Conservation (phyloP, 768 basidiomycete species). For the Boletellus emodensis region DNA sequence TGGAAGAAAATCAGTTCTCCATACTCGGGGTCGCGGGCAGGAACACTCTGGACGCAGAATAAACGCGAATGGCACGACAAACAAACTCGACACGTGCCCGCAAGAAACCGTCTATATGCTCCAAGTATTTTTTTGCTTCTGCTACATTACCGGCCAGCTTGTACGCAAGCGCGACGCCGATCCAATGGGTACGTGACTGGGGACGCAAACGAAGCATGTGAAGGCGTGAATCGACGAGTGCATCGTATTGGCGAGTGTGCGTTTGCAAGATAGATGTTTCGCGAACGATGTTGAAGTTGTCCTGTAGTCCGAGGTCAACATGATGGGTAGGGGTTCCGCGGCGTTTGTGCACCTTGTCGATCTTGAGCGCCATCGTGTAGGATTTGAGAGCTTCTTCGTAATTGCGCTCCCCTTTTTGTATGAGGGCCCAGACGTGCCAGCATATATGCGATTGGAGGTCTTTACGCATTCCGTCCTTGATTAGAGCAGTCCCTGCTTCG, state of each 20-base stretch:
- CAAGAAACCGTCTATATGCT: conserved; percentile 64
- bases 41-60: conserved; percentile 53
- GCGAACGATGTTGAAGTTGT: conserved; percentile 89
- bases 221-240: conserved; percentile 77
- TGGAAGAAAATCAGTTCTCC: conserved; percentile 82
- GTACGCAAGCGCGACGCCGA: conserved; percentile 83
- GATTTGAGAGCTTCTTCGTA: conserved; percentile 93
- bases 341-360: conserved; percentile 69
- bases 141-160: conserved; percentile 72
- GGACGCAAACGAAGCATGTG: conserved; percentile 78
- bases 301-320: conserved; percentile 43
- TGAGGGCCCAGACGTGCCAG: conserved; percentile 97
- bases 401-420: conserved; percentile 91
- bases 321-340: not conserved
- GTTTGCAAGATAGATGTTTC: conserved; percentile 88
- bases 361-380: conserved; percentile 82
- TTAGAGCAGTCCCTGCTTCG: conserved; percentile 77
- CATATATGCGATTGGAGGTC: conserved; percentile 90
- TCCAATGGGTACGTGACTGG: conserved; percentile 82
- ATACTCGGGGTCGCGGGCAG: conserved; percentile 75
- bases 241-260: conserved; percentile 77
- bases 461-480: conserved; percentile 77
- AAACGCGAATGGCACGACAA: conserved; percentile 4
- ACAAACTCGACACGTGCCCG: conserved; percentile 45
- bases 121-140: conserved; percentile 69